Conservation (phyloP, 352 stramenopile genomes). For the Globisporangium cylindrosporum region DNA sequence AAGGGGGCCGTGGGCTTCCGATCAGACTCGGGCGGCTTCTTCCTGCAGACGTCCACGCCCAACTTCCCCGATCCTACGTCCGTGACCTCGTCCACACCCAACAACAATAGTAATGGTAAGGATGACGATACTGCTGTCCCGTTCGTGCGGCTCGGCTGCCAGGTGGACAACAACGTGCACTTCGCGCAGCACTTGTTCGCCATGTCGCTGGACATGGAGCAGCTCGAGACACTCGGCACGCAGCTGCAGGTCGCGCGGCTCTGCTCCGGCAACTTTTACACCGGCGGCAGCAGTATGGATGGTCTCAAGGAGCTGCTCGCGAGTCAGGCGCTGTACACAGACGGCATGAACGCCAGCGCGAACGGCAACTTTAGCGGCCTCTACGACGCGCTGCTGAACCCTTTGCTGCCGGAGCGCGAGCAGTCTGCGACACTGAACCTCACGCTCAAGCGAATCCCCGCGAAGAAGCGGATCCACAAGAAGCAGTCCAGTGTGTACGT, state of each 20-base stretch:
- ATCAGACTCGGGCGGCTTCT: conserved; percentile 46
- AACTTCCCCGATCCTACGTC: conserved; percentile 66
- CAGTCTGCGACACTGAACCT: conserved; percentile 25
- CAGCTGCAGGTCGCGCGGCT: conserved; percentile 56
- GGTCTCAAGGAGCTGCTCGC: conserved; percentile 36
- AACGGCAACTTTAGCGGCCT: conserved; percentile 33
- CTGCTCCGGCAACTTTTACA: conserved; percentile 73
- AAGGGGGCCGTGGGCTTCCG: conserved; percentile 68
- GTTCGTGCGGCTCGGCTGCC: conserved; percentile 70
- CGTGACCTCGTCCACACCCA: conserved; percentile 5
- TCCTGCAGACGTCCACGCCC: conserved; percentile 74
- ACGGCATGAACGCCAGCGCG: conserved; percentile 34
- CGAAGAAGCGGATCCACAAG: not conserved
- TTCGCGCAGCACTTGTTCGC: conserved; percentile 74
- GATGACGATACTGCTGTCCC: conserved; percentile 8
- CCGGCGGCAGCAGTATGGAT: conserved; percentile 25
- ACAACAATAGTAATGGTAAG: not conserved
- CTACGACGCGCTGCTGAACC: conserved; percentile 50
- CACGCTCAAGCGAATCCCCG: conserved; percentile 24
- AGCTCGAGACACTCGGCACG: conserved; percentile 40
- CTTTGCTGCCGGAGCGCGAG: conserved; percentile 26
- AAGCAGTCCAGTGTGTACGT: conserved; percentile 16
- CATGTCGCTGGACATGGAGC: conserved; percentile 45
- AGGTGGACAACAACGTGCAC: conserved; percentile 73
- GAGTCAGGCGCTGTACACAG: conserved; percentile 34